Evolutionary conservation across 331 rosid species (phyloP).

Genomic region (Malus hybrid): DNA sequence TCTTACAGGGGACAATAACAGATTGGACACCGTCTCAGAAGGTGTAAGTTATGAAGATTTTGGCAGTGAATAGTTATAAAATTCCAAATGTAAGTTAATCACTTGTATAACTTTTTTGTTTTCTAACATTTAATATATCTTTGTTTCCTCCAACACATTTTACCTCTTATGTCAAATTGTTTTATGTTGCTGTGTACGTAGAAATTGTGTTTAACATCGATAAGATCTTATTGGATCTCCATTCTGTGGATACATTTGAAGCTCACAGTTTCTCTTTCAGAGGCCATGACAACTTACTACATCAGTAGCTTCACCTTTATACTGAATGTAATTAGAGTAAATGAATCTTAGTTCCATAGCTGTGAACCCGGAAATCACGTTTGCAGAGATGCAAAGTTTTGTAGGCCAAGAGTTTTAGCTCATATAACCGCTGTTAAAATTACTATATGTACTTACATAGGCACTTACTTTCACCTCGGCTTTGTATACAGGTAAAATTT

Average conservation of each 20-base stretch:
- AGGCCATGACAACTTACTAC: background rate
- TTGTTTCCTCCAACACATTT: background rate
- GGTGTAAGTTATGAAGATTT: constrained; percentile 48
- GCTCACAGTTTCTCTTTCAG: background rate
- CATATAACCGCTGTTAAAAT: background rate
- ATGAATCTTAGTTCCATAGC: background rate
- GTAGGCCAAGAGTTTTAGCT: background rate
- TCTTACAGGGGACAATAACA: constrained; percentile 25
- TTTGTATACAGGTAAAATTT: constrained; percentile 39
- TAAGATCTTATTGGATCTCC: background rate
- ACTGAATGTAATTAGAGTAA: background rate
- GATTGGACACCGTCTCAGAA: constrained; percentile 42
- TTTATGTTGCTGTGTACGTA: background rate
- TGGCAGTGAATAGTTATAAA: constrained; percentile 34
- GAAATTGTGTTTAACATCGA: background rate
- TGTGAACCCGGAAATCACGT: background rate
- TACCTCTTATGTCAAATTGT: background rate
- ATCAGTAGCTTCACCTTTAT: background rate
- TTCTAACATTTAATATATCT: background rate
- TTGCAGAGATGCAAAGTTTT: background rate
- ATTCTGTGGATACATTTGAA: background rate
- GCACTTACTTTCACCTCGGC: background rate
- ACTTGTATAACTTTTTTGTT: background rate
- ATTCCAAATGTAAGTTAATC: constrained; percentile 2
- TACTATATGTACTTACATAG: background rate